phyloP scores from a whole-genome alignment of 257 asterid species.

The Handroanthus guayacan region DNA sequence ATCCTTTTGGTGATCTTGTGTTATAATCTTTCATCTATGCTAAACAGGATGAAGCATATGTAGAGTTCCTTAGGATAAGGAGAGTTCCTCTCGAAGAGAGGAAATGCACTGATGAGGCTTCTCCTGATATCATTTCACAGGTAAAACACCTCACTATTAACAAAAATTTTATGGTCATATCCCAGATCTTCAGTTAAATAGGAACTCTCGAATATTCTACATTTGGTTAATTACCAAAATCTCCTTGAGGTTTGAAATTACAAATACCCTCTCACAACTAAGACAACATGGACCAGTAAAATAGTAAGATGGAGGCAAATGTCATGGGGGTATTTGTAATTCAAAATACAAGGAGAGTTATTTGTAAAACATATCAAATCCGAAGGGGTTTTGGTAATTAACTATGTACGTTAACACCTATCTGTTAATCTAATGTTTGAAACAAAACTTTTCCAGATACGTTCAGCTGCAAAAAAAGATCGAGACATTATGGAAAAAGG shows the following conservation, averaged over 20 bases:
- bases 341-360: too few species aligned
- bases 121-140: slow-evolving; percentile 74
- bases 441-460: slow-evolving; percentile 57
- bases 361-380: too few species aligned
- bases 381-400: too few species aligned
- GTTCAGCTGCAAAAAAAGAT: slow-evolving; percentile 78
- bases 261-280: too few species aligned
- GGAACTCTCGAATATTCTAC: slow-evolving; percentile 13
- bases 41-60: slow-evolving; percentile 84
- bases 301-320: too few species aligned
- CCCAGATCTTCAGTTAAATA: background rate
- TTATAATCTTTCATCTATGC: slow-evolving; percentile 30
- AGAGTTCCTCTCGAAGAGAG: slow-evolving; percentile 82
- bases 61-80: slow-evolving; percentile 74
- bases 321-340: too few species aligned
- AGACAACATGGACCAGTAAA: too few species aligned
- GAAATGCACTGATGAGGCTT: slow-evolving; percentile 57
- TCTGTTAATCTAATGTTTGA: slow-evolving; percentile 32
- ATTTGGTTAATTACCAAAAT: too few species aligned
- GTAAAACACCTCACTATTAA: slow-evolving; percentile 42
- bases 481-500: slow-evolving; percentile 99
- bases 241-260: too few species aligned
- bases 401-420: too few species aligned
- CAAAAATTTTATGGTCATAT: background rate
- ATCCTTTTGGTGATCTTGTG: slow-evolving; percentile 19